Percentiles rank a stretch among this genome's conserved stretches.
Conservation (phyloP, 768 basidiomycete genomes). For the Xerocomus potaroensis region DNA sequence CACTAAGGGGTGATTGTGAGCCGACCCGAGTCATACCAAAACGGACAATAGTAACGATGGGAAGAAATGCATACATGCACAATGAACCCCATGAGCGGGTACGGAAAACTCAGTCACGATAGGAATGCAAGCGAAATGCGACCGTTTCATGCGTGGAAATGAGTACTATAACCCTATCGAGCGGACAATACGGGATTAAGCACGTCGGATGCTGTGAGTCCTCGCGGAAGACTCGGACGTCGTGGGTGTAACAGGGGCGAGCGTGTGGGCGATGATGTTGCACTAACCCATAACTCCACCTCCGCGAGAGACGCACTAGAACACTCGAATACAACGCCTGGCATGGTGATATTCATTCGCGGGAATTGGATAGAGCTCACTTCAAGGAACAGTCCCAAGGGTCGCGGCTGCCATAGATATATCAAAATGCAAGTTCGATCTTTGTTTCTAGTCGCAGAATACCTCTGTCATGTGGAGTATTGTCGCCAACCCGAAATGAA, state of each 20-base stretch:
- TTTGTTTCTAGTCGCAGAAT: too few relatives aligned
- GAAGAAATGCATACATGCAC: constrained; percentile 1
- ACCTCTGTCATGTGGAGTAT: background rate
- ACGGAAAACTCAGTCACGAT: constrained; percentile 12
- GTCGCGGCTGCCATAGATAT: too few relatives aligned
- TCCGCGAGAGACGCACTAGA: constrained; percentile 8
- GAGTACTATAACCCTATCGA: constrained; percentile 17
- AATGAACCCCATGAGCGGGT: constrained; percentile 2
- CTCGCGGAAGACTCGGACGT: background rate
- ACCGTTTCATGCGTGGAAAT: constrained; percentile 8
- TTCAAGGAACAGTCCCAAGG: too few relatives aligned
- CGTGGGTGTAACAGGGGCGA: constrained; percentile 6
- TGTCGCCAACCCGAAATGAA: background rate
- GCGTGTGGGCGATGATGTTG: constrained; percentile 10
- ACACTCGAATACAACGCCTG: too few relatives aligned
- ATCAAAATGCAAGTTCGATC: too few relatives aligned
- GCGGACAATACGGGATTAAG: constrained; percentile 23
- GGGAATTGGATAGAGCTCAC: too few relatives aligned
- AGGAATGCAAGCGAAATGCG: constrained; percentile 9
- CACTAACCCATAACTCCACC: constrained; percentile 4
- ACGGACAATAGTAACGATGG: background rate
- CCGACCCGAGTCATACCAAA: constrained; percentile 7
- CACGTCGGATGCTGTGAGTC: constrained; percentile 4
- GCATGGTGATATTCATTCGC: too few relatives aligned
- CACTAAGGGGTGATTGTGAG: too few relatives aligned